These are phyloP conservation scores for Jatropha curcas DNA, from an alignment of 345 rosid genomes.

Conservation along the genomic window DNA sequence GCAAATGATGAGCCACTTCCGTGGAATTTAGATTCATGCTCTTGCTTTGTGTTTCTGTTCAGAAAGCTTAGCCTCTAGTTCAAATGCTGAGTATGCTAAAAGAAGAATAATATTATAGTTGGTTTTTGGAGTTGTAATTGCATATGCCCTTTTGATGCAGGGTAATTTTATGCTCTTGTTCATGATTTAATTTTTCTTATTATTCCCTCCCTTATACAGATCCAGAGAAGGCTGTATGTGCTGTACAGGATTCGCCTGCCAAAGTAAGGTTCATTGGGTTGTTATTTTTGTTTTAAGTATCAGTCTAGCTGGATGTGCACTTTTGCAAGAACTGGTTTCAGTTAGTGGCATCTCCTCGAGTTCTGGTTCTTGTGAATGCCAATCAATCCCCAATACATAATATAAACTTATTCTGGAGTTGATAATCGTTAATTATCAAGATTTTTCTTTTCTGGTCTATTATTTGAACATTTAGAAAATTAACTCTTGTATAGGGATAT, in stretches of 20 bases:
- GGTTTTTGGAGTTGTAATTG: background rate
- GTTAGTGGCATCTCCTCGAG: background rate
- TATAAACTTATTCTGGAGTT: background rate
- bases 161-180: background rate
- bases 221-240: conserved; percentile 76
- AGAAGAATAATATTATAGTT: background rate
- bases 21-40: background rate
- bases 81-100: background rate
- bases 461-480: background rate
- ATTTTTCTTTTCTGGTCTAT: background rate
- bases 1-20: background rate
- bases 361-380: background rate
- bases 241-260: conserved; percentile 94
- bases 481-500: too few species aligned
- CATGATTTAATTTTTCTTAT: conserved; percentile 15
- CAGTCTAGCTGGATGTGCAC: background rate
- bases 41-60: background rate
- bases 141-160: background rate
- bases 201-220: conserved; percentile 41
- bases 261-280: conserved; percentile 53
- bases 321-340: too few species aligned
- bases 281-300: conserved; percentile 11
- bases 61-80: background rate
- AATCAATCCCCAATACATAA: background rate
- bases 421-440: background rate